Conservation (phyloP, 345 rosid genomes). For the Eucalyptus viminalis region DNA sequence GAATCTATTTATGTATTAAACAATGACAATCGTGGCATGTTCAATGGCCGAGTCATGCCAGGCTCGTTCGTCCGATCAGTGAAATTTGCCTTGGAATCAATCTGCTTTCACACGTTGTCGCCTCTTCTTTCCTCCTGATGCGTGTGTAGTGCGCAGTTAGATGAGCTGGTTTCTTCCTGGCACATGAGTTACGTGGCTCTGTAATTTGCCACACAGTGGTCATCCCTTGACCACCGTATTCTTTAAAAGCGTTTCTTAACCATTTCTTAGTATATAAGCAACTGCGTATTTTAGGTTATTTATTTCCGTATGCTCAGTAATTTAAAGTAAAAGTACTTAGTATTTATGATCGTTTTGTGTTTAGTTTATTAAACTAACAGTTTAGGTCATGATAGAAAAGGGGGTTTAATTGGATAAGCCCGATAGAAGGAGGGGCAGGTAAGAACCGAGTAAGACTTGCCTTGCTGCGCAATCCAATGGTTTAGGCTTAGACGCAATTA, state of each 20-base stretch:
- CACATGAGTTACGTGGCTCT: neutral
- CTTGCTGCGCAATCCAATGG: neutral
- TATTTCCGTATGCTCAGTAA: neutral
- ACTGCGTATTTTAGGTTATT: neutral
- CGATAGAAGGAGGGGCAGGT: neutral
- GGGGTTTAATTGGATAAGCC: neutral
- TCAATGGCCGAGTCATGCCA: neutral
- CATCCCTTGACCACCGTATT: neutral
- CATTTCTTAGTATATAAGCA: neutral
- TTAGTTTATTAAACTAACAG: neutral
- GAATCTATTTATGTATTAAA: no score
- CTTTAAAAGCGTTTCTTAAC: neutral
- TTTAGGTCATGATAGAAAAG: neutral
- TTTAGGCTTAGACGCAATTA: neutral
- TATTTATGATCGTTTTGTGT: neutral
- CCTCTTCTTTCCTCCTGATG: neutral
- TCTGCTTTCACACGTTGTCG: neutral
- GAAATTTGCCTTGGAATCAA: neutral
- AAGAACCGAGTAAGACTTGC: neutral
- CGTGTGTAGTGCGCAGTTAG: neutral
- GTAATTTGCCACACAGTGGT: neutral
- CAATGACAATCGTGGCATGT: no score
- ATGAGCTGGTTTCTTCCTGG: neutral
- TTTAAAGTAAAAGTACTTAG: neutral
- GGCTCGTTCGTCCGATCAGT: neutral